Evolutionary conservation across 345 rosid species (phyloP), one percentile per base, ranked within the genome.

Genomic region (Eucalyptus sideroxylon): DNA sequence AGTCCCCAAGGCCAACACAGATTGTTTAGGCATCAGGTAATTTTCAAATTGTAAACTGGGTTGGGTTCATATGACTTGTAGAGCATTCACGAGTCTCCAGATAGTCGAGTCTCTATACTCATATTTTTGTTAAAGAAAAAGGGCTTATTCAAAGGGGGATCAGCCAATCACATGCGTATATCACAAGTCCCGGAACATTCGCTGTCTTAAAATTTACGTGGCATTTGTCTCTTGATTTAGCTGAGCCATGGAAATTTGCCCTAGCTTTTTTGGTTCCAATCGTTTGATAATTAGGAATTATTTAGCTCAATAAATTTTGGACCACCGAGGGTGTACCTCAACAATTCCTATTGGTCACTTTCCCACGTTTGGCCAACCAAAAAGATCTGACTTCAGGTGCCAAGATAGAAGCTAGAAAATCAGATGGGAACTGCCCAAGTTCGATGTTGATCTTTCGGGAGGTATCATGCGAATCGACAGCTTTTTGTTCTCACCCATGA

Each of bases 81-180:
- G 27, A 59, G 4, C 1, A 26, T 59, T 59, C 13, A 11, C 1
- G 15, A 12, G 67, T 27, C 67, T 60, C 2, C 15, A 1, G 2
- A 27, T 59, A 59, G 0, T 12, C 0, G 15, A 60, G 15, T 60
- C 4, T 26, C 14, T 3, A 0, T 59, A 0, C n/a, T 60, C 16
- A 30, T 27, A 26, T 2, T 60, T 30, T 26, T 56, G 5, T 60
- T 26, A 60, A 27, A 27, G 7, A 4, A 4, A 56, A 56, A 56
- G 0, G 16, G 3, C 56, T 53, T 19, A 53, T 53, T 53, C 56
- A 0, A 51, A 19, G 10, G 24, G 7, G 2, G 67, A 60, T 60
- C 31, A 11, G 16, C 31, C 16, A 60, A 60, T 60, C 67, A 26
- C 15, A 0, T 0, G 67, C 2, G 15, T 11, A 60, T 27, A 60